Evolutionary conservation across 129 eudicot species (phyloP).

Genomic region (Flaveria robusta): DNA sequence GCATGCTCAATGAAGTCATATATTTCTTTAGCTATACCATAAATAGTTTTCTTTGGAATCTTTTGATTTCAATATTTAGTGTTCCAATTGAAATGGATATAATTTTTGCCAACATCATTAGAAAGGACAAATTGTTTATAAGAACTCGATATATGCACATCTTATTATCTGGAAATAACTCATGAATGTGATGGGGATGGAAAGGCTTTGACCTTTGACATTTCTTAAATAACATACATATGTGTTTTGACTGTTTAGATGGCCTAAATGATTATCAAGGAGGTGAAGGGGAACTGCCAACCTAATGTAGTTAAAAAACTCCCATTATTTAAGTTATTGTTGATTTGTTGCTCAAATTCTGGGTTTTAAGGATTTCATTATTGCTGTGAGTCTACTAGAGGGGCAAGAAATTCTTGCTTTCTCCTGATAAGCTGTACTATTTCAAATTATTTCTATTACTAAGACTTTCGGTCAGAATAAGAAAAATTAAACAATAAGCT

Average conservation of each 20-base stretch:
- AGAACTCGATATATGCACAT: not conserved
- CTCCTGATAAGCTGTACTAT: not conserved
- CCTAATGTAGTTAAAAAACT: not conserved
- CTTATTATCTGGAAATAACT: not conserved
- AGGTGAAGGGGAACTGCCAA: conserved; percentile 2
- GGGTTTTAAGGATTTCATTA: conserved; percentile 1
- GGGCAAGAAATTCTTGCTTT: conserved; percentile 9
- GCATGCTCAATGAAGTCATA: not conserved
- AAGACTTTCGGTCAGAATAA: not conserved
- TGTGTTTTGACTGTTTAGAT: not conserved
- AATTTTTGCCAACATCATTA: not conserved
- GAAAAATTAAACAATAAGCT: not conserved
- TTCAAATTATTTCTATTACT: not conserved
- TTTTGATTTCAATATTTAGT: too few species aligned
- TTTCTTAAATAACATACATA: not conserved
- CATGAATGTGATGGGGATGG: not conserved
- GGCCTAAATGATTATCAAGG: not conserved
- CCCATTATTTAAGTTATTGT: not conserved
- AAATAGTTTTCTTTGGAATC: not conserved
- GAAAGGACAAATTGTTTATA: not conserved
- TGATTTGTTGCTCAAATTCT: not conserved
- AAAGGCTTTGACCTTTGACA: not conserved
- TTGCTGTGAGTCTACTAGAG: not conserved
- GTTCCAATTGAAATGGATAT: not conserved
- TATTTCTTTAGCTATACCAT: conserved; percentile 4